These are phyloP conservation scores for Syzygium malaccense DNA, from an alignment of 441 rosid species.

Conservation along the genomic window DNA sequence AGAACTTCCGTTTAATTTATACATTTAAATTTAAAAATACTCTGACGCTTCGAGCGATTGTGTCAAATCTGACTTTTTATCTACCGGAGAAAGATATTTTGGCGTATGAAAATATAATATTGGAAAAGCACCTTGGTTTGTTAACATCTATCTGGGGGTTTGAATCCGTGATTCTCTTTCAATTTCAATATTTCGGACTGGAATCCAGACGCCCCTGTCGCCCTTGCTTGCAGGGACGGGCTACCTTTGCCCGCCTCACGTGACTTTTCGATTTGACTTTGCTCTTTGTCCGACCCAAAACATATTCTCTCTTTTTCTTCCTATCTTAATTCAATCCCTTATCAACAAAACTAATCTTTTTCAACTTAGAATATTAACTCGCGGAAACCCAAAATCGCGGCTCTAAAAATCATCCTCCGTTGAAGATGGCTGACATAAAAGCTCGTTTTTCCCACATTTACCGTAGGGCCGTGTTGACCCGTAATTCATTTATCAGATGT, in stretches of 20 bases:
- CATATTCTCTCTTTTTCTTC: not conserved
- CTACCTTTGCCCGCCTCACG: not conserved
- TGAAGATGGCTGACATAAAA: not conserved
- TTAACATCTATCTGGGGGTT: not conserved
- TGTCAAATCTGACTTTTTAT: not conserved
- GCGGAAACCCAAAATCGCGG: not conserved
- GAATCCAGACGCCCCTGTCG: not conserved
- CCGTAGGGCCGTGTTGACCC: not conserved
- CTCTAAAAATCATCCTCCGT: not conserved
- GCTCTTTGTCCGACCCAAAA: not conserved
- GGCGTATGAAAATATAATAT: not conserved
- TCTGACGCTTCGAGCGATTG: too few relatives aligned
- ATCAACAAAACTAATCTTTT: not conserved
- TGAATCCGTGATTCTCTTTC: not conserved
- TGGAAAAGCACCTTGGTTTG: not conserved
- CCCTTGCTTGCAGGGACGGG: not conserved
- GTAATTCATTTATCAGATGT: not conserved
- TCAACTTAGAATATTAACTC: not conserved
- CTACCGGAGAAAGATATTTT: not conserved
- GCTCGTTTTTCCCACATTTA: not conserved
- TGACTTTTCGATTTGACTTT: not conserved
- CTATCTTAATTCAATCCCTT: not conserved
- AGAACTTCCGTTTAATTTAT: too few relatives aligned
- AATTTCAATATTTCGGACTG: not conserved
- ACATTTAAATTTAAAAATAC: too few relatives aligned